These are phyloP conservation scores for Daldinia caldariorum DNA, from an alignment of 495 filamentous ascomycete genomes.

Conservation along the genomic window DNA sequence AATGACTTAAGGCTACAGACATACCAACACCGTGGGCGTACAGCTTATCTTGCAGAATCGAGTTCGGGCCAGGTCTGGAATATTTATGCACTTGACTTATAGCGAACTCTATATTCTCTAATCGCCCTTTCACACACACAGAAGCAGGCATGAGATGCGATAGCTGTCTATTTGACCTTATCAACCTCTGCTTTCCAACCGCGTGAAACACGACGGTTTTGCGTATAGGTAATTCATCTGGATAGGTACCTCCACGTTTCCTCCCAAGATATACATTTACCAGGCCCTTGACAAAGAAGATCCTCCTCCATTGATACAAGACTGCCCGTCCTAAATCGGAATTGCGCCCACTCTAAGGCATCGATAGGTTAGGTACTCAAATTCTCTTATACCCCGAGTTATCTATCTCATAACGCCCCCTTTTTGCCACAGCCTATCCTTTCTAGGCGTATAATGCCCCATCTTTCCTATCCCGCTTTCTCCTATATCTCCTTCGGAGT, in stretches of 20 bases:
- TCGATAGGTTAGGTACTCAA: neutral
- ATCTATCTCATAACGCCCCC: neutral
- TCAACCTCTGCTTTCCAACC: neutral
- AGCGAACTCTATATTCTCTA: neutral
- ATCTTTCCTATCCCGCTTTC: neutral
- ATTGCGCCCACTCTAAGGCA: neutral
- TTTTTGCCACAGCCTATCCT: neutral
- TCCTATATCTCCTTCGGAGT: constrained; percentile 50
- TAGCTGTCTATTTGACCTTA: neutral
- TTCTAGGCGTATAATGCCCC: neutral
- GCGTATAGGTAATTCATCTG: neutral
- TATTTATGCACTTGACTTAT: neutral
- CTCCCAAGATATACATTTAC: constrained; percentile 15
- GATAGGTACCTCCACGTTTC: neutral
- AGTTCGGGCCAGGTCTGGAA: neutral
- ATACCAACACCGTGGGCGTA: neutral
- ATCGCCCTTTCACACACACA: neutral
- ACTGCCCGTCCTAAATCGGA: constrained; percentile 3
- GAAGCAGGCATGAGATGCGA: neutral
- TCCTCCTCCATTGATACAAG: constrained; percentile 24
- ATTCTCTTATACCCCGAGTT: neutral
- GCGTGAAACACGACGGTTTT: neutral
- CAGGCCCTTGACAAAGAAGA: constrained; percentile 29
- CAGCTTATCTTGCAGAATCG: neutral
- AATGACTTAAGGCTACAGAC: neutral